Evolutionary conservation across 2,329 filamentous ascomycete species (phyloP).

Genomic region (Talaromyces sp.): DNA sequence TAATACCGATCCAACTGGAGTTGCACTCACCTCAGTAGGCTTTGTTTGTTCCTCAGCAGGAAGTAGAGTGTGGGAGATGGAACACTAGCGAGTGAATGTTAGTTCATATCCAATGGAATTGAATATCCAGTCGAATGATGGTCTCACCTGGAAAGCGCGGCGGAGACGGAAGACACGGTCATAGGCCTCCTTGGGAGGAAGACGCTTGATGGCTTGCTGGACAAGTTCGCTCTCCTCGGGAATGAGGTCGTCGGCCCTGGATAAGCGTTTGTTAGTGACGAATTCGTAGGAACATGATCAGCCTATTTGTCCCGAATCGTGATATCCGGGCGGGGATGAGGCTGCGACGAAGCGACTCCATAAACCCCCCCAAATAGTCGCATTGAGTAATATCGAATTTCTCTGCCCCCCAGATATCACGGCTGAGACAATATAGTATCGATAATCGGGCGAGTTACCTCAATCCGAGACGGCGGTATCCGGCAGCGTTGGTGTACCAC

Average conservation of each 20-base stretch:
- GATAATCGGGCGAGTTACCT: conserved; percentile 56
- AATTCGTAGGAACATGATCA: not conserved
- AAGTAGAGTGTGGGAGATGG: conserved; percentile 62
- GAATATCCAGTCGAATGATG: not conserved
- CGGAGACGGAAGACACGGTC: conserved; percentile 97
- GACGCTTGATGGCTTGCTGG: conserved; percentile 83
- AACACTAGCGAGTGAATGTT: conserved; percentile 49
- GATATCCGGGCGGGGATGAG: not conserved
- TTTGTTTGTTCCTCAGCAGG: conserved; percentile 66
- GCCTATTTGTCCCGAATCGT: not conserved
- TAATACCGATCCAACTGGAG: not conserved
- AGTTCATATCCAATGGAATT: not conserved
- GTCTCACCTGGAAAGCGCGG: conserved; percentile 78
- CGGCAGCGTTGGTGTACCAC: conserved; percentile 86
- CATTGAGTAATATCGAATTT: not conserved
- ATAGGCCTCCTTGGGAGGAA: conserved; percentile 85
- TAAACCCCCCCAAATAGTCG: not conserved
- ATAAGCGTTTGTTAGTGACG: not conserved
- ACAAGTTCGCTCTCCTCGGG: conserved; percentile 87
- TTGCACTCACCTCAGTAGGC: conserved; percentile 57
- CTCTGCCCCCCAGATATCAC: not conserved
- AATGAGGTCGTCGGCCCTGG: conserved; percentile 91
- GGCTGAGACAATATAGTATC: not conserved
- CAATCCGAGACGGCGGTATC: conserved; percentile 90
- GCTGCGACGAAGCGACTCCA: not conserved